Conservation (phyloP, 1,139 yeast genomes). For the Eremothecium cymbalariae region DNA sequence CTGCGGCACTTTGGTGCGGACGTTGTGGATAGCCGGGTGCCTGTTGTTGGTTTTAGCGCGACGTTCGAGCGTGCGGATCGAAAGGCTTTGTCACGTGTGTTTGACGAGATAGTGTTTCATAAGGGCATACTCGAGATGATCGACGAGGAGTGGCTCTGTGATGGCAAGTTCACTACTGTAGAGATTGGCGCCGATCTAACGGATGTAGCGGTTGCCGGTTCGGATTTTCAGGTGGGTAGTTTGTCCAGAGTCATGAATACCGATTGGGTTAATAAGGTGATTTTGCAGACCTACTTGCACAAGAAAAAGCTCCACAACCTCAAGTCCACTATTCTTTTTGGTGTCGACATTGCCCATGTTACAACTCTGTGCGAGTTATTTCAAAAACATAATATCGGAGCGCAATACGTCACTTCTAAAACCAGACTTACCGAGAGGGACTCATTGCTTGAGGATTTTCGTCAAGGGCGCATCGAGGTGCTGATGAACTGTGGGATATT, state of each 20-base stretch:
- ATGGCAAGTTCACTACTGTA: slow-evolving; percentile 58
- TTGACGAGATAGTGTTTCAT: slow-evolving; percentile 72
- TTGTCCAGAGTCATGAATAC: slow-evolving; percentile 53
- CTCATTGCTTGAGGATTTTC: slow-evolving; percentile 49
- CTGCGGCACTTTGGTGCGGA: slow-evolving; percentile 51
- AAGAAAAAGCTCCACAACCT: slow-evolving; percentile 30
- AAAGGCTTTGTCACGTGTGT: slow-evolving; percentile 46
- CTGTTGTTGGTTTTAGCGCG: slow-evolving; percentile 82
- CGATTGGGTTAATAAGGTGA: slow-evolving; percentile 44
- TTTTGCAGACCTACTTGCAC: slow-evolving; percentile 48
- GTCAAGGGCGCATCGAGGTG: slow-evolving; percentile 56
- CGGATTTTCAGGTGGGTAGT: slow-evolving; percentile 48
- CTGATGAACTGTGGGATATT: slow-evolving; percentile 82
- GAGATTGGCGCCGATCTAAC: slow-evolving; percentile 33
- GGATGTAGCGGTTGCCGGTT: slow-evolving; percentile 28
- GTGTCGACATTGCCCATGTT: slow-evolving; percentile 68
- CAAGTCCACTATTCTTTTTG: slow-evolving; percentile 66
- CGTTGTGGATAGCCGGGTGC: slow-evolving; percentile 37
- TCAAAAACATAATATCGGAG: slow-evolving; percentile 52
- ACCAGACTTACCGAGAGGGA: slow-evolving; percentile 50
- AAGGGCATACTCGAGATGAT: slow-evolving; percentile 63
- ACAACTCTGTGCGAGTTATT: slow-evolving; percentile 47
- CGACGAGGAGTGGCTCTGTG: slow-evolving; percentile 57
- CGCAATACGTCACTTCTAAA: slow-evolving; percentile 65
- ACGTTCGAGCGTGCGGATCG: slow-evolving; percentile 68